These are phyloP conservation scores for Letharia columbiana DNA, from an alignment of 495 filamentous ascomycete genomes.

Conservation along the genomic window DNA sequence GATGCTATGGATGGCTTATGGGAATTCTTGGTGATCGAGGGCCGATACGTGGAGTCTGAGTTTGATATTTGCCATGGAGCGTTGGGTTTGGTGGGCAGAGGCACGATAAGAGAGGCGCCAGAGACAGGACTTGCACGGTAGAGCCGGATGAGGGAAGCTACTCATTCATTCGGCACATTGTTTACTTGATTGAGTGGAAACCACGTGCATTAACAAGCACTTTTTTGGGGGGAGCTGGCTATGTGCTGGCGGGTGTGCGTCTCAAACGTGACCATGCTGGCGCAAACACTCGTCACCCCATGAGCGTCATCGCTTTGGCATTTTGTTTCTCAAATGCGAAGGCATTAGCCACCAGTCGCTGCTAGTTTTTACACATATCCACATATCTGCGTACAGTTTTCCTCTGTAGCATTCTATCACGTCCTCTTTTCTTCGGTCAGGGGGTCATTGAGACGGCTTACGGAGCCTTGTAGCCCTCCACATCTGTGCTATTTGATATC, in stretches of 20 bases:
- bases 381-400: neutral
- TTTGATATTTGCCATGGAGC: neutral
- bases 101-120: neutral
- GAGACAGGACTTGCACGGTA: neutral
- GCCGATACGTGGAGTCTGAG: neutral
- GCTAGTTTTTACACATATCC: neutral
- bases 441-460: neutral
- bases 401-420: neutral
- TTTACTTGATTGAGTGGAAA: neutral
- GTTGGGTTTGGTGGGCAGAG: slow-evolving; percentile 4
- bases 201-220: too few species aligned
- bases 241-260: neutral
- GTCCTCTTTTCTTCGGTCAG: neutral
- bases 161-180: neutral
- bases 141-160: neutral
- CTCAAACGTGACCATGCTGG: neutral
- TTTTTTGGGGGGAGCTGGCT: neutral
- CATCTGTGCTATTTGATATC: slow-evolving; percentile 38
- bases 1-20: neutral
- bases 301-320: neutral
- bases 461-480: slow-evolving; percentile 32
- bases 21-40: neutral
- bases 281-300: neutral
- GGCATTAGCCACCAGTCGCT: neutral
- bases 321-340: neutral